These are phyloP conservation scores for Globisporangium parvum DNA, from an alignment of 352 stramenopile genomes.

Conservation along the genomic window DNA sequence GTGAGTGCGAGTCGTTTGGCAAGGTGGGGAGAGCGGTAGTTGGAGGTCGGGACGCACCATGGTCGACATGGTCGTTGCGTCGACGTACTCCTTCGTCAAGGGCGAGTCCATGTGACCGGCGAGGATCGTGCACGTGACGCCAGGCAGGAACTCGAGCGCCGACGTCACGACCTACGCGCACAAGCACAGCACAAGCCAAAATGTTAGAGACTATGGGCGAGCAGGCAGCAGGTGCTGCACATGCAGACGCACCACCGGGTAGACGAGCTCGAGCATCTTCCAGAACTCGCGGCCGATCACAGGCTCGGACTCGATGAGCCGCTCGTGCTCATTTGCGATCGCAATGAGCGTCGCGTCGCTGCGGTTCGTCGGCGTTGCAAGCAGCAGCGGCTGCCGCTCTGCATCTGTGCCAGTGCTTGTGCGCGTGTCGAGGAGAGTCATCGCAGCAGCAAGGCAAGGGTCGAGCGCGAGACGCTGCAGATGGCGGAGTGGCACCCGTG, in stretches of 20 bases:
- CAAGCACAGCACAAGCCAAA: no score
- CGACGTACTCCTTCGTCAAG: constrained; percentile 48
- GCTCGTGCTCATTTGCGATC: constrained; percentile 20
- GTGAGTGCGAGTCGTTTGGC: background rate
- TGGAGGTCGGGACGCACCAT: constrained; percentile 24
- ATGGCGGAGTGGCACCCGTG: no score
- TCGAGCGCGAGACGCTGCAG: no score
- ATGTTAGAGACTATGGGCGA: no score
- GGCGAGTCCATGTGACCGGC: constrained; percentile 59
- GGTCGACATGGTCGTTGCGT: constrained; percentile 41
- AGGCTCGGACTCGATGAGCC: constrained; percentile 18
- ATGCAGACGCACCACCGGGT: constrained; percentile 16
- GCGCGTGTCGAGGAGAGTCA: background rate
- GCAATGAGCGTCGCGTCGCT: constrained; percentile 8
- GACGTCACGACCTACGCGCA: constrained; percentile 21
- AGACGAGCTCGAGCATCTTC: constrained; percentile 18
- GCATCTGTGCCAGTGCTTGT: background rate
- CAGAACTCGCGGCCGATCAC: constrained; percentile 14
- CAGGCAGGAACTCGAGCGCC: constrained; percentile 45
- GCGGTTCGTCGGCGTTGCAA: background rate
- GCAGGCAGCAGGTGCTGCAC: background rate
- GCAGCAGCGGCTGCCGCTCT: constrained; percentile 2
- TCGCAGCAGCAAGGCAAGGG: no score
- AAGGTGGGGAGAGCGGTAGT: background rate
- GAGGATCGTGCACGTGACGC: constrained; percentile 47